These are phyloP conservation scores for Pyrus hybrid DNA, from an alignment of 331 rosid genomes.

Conservation along the genomic window DNA sequence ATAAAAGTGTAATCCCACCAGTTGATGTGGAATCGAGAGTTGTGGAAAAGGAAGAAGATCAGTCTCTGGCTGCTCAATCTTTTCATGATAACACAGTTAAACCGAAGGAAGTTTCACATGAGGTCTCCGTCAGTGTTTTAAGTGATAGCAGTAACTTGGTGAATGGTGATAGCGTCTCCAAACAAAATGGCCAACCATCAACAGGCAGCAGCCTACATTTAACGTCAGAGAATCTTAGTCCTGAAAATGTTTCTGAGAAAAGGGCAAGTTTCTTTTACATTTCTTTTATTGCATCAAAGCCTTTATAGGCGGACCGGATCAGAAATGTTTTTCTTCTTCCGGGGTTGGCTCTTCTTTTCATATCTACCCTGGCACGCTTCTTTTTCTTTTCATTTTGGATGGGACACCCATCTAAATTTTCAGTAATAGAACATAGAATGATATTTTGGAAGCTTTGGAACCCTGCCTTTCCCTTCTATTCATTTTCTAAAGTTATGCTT, in stretches of 20 bases:
- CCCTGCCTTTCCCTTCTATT: background rate
- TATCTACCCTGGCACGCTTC: background rate
- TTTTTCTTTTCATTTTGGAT: background rate
- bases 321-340: background rate
- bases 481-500: conserved; percentile 17
- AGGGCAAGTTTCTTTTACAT: conserved; percentile 38
- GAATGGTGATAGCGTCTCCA: conserved; percentile 31
- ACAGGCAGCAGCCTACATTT: conserved; percentile 27
- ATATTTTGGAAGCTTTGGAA: background rate
- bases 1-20: conserved; percentile 37
- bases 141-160: conserved; percentile 19
- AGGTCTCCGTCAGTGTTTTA: conserved; percentile 18
- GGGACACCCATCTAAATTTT: background rate
- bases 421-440: background rate
- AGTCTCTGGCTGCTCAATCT: conserved; percentile 25
- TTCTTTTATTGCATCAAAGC: conserved; percentile 4
- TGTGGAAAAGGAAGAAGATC: conserved; percentile 32
- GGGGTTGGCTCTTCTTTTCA: background rate
- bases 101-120: conserved; percentile 36
- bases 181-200: conserved; percentile 31
- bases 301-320: background rate
- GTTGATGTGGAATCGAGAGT: conserved; percentile 26
- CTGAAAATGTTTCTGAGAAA: conserved; percentile 48
- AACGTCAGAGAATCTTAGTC: conserved; percentile 31
- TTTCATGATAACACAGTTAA: conserved; percentile 28